Evolutionary conservation across 2,329 filamentous ascomycete genomes (phyloP), one percentile per base, ranked within the genome.

Genomic region (Fulvia fulva): DNA sequence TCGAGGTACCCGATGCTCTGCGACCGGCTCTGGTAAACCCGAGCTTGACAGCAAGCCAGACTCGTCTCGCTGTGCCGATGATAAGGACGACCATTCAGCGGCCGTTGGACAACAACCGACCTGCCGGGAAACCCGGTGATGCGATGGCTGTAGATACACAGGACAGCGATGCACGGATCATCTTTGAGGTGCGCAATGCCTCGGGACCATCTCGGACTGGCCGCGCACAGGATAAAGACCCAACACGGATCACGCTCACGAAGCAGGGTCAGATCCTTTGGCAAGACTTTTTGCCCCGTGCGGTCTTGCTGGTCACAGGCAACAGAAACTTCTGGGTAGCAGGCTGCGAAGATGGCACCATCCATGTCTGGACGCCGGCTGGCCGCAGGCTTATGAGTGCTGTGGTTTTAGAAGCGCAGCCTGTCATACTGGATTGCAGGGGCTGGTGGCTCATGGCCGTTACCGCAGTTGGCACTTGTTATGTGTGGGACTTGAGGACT

Each of bases 361-460:
- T 99, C 7, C 90, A 96, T 70, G 83, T 90, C 8, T 99, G 94
- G 92, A 93, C 92, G 1, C 91, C 93, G 1, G 91, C 92, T 14
- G 94, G 94, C 12, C 85, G 95, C 61, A 85, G 95, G 53, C 79
- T 96, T 22, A 80, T 96, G 56, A 96, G 90, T 68, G 87, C 92
- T 4, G 81, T 97, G 63, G 83, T 97, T 5, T 78, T 97, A 16
- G 94, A 99, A 75, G 87, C 93, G 1, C 92, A 97, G 68, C 90
- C 94, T 0, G 92, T 97, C 30, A 94, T 99, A 57, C 81, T 99
- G 25, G 94, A 97, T 72, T 93, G 89, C 68, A 85, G 92, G 56
- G 90, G 89, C 11, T 89, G 89, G 77, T 97, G 90, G 89, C 78
- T 99, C 5, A 80, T 99, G 52, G 93, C 89, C 70, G 88, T 99